These are phyloP conservation scores for Calonectria ilicicola DNA, from an alignment of 2,329 filamentous ascomycete genomes.

Conservation along the genomic window DNA sequence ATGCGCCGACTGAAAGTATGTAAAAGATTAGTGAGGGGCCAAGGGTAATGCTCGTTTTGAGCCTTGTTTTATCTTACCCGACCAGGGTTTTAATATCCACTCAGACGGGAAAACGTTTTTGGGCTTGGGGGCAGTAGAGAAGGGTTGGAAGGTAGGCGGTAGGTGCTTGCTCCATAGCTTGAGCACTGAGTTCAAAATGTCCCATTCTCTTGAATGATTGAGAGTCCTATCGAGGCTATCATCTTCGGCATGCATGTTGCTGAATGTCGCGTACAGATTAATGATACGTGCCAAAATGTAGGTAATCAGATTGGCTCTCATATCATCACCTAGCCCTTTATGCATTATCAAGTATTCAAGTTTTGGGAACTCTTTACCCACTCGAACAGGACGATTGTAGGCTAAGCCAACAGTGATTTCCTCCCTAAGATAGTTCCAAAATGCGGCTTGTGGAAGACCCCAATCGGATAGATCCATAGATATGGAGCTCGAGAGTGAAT, in stretches of 20 bases:
- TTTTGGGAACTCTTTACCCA: background rate
- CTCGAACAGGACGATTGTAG: background rate
- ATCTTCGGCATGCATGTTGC: background rate
- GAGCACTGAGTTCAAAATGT: background rate
- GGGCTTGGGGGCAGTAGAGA: background rate
- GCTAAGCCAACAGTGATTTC: background rate
- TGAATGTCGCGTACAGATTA: background rate
- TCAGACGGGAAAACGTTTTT: background rate
- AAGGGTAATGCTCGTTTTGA: background rate
- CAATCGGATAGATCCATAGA: background rate
- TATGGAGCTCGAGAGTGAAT: background rate
- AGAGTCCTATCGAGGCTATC: too few relatives aligned
- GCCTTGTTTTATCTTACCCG: background rate
- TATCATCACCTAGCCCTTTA: background rate
- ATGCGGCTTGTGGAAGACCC: background rate
- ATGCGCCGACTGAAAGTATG: background rate
- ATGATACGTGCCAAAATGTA: background rate
- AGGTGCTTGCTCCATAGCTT: background rate
- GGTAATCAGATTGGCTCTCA: background rate
- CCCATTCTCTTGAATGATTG: background rate
- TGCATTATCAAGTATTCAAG: background rate
- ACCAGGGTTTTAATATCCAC: background rate
- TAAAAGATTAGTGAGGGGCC: background rate
- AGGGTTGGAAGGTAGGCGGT: background rate
- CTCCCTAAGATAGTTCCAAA: background rate